Conservation (phyloP, 768 basidiomycete species). For the Phanerochaete sordida region DNA sequence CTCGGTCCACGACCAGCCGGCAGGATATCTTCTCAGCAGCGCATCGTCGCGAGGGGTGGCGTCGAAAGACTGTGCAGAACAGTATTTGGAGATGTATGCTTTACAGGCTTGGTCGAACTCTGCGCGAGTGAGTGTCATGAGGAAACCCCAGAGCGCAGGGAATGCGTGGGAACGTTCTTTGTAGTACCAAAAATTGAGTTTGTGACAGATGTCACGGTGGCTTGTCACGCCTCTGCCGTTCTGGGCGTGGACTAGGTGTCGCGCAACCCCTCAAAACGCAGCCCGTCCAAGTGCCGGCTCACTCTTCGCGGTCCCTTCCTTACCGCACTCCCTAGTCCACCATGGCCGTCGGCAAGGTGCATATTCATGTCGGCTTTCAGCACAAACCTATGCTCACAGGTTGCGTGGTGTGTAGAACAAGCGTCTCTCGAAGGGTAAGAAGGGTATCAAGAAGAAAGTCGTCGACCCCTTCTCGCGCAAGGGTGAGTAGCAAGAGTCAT, state of each 20-base stretch:
- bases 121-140: constrained; percentile 49
- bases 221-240: constrained; percentile 5
- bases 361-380: constrained; percentile 4
- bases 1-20: constrained; percentile 62
- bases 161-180: constrained; percentile 44
- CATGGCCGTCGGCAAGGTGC: constrained; percentile 92
- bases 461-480: constrained; percentile 99
- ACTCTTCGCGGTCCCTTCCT: constrained; percentile 36
- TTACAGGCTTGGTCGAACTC: constrained; percentile 62
- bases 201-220: constrained; percentile 10
- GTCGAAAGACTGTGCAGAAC: neutral
- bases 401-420: constrained; percentile 68
- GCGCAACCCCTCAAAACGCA: constrained; percentile 33
- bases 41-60: neutral
- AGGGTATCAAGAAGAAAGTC: constrained; percentile 99
- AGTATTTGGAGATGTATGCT: constrained; percentile 38
- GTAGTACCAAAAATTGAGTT: constrained; percentile 57
- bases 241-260: neutral
- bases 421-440: constrained; percentile 96
- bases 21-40: constrained; percentile 16
- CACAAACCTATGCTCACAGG: neutral
- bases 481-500: constrained; percentile 48
- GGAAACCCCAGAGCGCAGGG: neutral
- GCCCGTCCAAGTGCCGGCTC: constrained; percentile 48
- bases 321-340: constrained; percentile 36